Evolutionary conservation across 1,139 yeast genomes (phyloP), one percentile per base, ranked within the genome.

Genomic region (Pichia norvegensis): DNA sequence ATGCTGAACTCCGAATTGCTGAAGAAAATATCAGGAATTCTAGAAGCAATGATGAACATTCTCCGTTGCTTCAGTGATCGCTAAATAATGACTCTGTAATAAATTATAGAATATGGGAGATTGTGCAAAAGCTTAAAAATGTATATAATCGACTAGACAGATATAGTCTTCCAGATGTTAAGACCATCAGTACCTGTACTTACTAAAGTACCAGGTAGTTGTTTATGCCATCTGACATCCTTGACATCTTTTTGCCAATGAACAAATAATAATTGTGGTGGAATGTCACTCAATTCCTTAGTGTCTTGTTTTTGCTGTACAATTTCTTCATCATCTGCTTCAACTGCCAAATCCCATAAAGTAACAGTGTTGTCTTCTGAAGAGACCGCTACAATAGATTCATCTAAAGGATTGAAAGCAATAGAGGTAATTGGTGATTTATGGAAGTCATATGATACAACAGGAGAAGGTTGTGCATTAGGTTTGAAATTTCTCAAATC

Each of bases 161-260:
- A 85, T 60, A 92, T 90, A 29, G 97, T 90, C 71, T 92, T 92
- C 97, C 97, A 92, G 44, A 92, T 72, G 60, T 87, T 85, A 64
- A 92, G 73, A 40, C 98, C 98, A 58, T 90, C 97, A 38, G 94
- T 84, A 54, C 98, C 97, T 4, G 98, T 92, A 56, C 95, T 82
- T 16, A 88, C 87, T 63, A 94, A 73, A 58, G 95, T 83, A 41
- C 98, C 98, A 4, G 98, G 98, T 52, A 94, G 86, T 68, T 94
- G 98, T 61, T 72, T 79, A 67, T 92, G 97, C 97, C 98, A 92
- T 67, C 95, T 86, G 38, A 90, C 96, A 64, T 92, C 99, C 70
- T 92, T 92, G 46, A 92, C 97, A 60, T 90, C 94, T 58, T 82
- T 81, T 70, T 94, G 98, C 97, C 97, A 92, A 64, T 92, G 99